Base-by-base conservation (phyloP, 2,329 filamentous ascomycete genomes). In the Fusarium buharicum region DNA sequence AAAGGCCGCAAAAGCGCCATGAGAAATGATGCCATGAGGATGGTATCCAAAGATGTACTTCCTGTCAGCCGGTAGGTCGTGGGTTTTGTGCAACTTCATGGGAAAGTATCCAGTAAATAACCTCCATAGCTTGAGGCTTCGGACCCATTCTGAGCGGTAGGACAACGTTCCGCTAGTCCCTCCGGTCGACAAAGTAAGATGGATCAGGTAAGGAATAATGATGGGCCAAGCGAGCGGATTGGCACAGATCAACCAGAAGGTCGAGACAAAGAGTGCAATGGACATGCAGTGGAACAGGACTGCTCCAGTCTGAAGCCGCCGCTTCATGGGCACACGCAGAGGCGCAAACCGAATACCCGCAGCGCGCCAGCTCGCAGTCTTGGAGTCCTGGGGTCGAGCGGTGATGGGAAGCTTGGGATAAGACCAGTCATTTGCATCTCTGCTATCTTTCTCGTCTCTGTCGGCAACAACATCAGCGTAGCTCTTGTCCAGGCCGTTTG, bases 21-120 rank as follows among this genome's bases (percentile, higher is more conserved):
- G 92, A 6, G 91, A 95, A 71, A 99, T 97, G 75, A 99, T 98
- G 20, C 95, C 94, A 73, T 99, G 95, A 0, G 95, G 95, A 71
- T 98, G 95, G 75, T 98, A 98, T 39, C 94, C 94, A 70, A 99
- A 93, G 62, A 99, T 93, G 78, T 98, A 99, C 77, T 96, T 97
- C 62, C 93, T 84, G 1, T 90, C 92, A 0, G 92, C 85, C 18
- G 90, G 85, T 7, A 99, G 85, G 53, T 89, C 84, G 65, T 90
- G 85, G 4, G 92, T 95, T 65, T 95, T 92, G 79, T 98, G 93
- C 34, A 99, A 83, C 53, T 85, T 86, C 43, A 93, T 92, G 4
- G 95, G 95, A 73, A 96, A 99, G 79, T 98, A 99, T 14, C 87
- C 91, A 22, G 91, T 93, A 73, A 97, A 98, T 40, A 96, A 85